These are phyloP conservation scores for Lonicera japonica DNA, from an alignment of 129 eudicot species.

Conservation along the genomic window DNA sequence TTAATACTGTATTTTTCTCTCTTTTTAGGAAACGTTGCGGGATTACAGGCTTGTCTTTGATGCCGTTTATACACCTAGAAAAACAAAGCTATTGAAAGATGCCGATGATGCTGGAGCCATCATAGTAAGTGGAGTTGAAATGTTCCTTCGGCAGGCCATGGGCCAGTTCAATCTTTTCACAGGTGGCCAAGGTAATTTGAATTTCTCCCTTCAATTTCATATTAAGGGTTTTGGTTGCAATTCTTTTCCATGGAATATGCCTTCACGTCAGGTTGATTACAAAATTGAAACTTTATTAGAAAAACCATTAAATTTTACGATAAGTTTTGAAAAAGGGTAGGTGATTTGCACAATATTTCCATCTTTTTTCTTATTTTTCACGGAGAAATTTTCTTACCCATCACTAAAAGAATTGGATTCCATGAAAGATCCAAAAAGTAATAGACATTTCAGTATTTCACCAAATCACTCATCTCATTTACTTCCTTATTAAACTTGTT, in stretches of 20 bases:
- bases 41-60: conserved; percentile 68
- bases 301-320: background rate
- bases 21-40: conserved; percentile 44
- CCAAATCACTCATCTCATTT: too few species aligned
- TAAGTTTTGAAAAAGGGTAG: too few species aligned
- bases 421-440: too few species aligned
- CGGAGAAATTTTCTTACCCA: too few species aligned
- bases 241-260: too few species aligned
- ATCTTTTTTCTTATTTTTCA: too few species aligned
- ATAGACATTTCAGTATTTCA: too few species aligned
- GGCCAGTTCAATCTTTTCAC: conserved; percentile 79
- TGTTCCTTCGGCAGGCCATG: conserved; percentile 78
- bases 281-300: background rate
- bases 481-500: too few species aligned
- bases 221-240: background rate
- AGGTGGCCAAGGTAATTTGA: conserved; percentile 45
- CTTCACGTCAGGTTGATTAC: too few species aligned
- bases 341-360: too few species aligned
- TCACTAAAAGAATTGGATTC: too few species aligned
- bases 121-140: conserved; percentile 76
- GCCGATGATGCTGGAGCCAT: conserved; percentile 67
- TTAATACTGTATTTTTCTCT: background rate
- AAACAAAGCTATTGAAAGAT: conserved; percentile 57
- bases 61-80: conserved; percentile 75
- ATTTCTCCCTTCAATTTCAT: background rate